A percentile compares a stretch with the other conserved stretches of the same genome.
Conservation (phyloP, 1,284 basidiomycete genomes). For the Anthracocystis panici-leucophaei region DNA sequence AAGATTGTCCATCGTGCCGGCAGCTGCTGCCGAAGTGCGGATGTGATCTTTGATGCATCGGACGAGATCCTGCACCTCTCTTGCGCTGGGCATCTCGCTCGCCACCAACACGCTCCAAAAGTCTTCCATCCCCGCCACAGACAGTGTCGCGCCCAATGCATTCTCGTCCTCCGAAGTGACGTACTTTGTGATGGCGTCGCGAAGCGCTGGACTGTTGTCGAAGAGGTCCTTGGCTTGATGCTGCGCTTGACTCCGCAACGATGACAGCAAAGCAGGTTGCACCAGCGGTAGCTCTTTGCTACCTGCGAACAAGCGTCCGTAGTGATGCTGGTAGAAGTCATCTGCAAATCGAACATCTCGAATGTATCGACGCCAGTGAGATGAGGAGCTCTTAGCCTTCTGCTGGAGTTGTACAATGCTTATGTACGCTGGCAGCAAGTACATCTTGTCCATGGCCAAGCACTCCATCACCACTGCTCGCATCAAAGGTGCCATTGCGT, state of each 20-base stretch:
- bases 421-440: slow-evolving; percentile 27
- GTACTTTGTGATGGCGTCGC: slow-evolving; percentile 7
- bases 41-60: slow-evolving; percentile 18
- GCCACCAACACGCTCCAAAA: slow-evolving; percentile 16
- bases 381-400: not conserved
- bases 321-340: slow-evolving; percentile 26
- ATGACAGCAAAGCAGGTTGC: slow-evolving; percentile 22
- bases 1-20: not conserved
- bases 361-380: slow-evolving; percentile 12
- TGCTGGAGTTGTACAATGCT: slow-evolving; percentile 19
- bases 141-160: not conserved
- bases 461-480: slow-evolving; percentile 86
- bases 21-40: not conserved
- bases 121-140: not conserved
- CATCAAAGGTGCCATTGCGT: slow-evolving; percentile 74
- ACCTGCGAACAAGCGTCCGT: slow-evolving; percentile 11
- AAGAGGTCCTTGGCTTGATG: slow-evolving; percentile 10
- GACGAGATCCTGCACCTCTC: slow-evolving; percentile 24
- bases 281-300: slow-evolving; percentile 19
- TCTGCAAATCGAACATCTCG: slow-evolving; percentile 36
- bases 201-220: slow-evolving; percentile 6
- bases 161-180: slow-evolving; percentile 2
- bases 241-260: slow-evolving; percentile 23
- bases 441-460: slow-evolving; percentile 83
- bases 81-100: slow-evolving; percentile 22